Evolutionary conservation across 495 filamentous ascomycete species (phyloP), one percentile per base, ranked within the genome.

Genomic region (Hyaloscypha variabilis): DNA sequence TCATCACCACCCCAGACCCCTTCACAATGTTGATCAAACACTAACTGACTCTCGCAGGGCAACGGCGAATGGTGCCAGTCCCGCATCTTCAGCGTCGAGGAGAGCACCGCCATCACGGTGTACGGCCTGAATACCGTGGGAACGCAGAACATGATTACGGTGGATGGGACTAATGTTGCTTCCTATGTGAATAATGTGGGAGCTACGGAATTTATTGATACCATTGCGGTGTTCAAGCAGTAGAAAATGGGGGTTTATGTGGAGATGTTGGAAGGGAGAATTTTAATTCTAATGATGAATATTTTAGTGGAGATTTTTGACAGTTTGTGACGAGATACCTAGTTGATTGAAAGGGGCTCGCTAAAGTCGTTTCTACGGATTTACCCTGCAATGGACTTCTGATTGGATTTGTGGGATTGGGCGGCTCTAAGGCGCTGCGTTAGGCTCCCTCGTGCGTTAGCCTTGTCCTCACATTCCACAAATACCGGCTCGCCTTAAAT

Each of bases 91-190:
- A 77, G 74, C 60, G 73, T 85, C 56, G 81, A 85, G 24, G 39
- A 29, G 10, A 61, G 61, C 50, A 76, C 67, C 60, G 77, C 82
- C 63, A 74, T 86, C 62, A 77, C 78, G 62, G 71, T 83, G 28
- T 85, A 84, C 60, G 77, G 81, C 58, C 76, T 89, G 39, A 86
- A 86, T 70, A 86, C 84, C 17, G 78, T 84, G 63, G 82, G 82
- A 10, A 74, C 77, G 31, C 64, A 72, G 52, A 75, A 75, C 67
- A 84, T 84, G 82, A 69, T 70, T 36, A 57, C 54, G 17, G 13
- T 55, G 5, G 39, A 63, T 58, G 67, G 64, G 21, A 46, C 14
- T 2, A 28, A 42, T 56, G 21, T 61, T 49, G 64, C 64, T 31
- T 31, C 21, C 52, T 81, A 71, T 62, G 63, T 64, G 46, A 80